These are phyloP conservation scores for Neurospora terricola DNA, from an alignment of 495 filamentous ascomycete species.

Conservation along the genomic window DNA sequence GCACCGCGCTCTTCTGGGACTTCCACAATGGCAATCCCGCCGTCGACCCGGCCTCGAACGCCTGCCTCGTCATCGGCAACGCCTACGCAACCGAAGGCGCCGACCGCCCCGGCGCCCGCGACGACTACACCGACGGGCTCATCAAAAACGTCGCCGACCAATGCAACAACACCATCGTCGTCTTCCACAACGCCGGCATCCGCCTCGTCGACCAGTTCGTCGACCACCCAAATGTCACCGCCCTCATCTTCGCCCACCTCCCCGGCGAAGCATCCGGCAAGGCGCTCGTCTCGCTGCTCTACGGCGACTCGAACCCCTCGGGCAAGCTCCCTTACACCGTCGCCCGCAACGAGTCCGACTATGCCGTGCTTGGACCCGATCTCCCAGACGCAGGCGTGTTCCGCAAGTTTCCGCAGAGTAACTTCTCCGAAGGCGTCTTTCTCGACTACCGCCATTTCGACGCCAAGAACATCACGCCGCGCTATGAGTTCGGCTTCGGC, in stretches of 20 bases:
- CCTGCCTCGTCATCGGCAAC: constrained; percentile 58
- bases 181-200: constrained; percentile 51
- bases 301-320: constrained; percentile 47
- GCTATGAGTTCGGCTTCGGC: constrained; percentile 66
- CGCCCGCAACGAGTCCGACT: constrained; percentile 53
- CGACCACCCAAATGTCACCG: constrained; percentile 54
- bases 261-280: constrained; percentile 53
- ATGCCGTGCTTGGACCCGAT: constrained; percentile 33
- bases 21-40: constrained; percentile 27
- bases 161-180: constrained; percentile 53
- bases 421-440: constrained; percentile 55
- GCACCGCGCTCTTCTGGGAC: constrained; percentile 42
- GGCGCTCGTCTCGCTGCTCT: constrained; percentile 47
- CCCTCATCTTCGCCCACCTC: constrained; percentile 49
- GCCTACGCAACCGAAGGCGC: constrained; percentile 46
- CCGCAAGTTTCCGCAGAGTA: constrained; percentile 42
- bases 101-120: constrained; percentile 30
- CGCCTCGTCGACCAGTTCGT: constrained; percentile 48
- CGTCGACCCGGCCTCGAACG: constrained; percentile 45
- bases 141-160: constrained; percentile 44
- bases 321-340: constrained; percentile 67
- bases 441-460: constrained; percentile 64
- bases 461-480: constrained; percentile 48
- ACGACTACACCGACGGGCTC: constrained; percentile 47
- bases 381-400: constrained; percentile 22